A percentile compares a stretch with the other conserved stretches of the same genome.
phyloP scores from a whole-genome alignment of 306 rosid species.

The Senna siamea region DNA sequence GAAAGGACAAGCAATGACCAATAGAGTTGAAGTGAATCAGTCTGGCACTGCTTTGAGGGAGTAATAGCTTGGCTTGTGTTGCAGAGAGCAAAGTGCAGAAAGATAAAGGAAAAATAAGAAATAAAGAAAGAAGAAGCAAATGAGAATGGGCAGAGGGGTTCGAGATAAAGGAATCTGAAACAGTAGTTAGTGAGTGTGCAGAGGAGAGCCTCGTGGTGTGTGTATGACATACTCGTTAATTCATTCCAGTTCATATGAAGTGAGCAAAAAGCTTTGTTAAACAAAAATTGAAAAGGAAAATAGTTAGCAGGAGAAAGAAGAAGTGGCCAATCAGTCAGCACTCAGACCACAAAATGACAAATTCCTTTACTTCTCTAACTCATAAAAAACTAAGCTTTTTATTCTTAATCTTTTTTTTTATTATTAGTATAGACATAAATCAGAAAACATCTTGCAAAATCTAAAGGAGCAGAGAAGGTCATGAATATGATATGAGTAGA shows the following conservation, averaged over 20 bases:
- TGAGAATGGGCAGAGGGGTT: neutral
- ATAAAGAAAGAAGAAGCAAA: neutral
- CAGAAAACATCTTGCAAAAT: neutral
- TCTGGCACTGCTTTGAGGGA: neutral
- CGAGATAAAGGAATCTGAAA: slow-evolving; percentile 2
- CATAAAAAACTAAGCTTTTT: too few species aligned
- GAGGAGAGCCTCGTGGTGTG: slow-evolving; percentile 45
- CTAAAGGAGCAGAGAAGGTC: neutral
- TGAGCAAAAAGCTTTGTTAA: neutral
- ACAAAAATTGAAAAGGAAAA: neutral
- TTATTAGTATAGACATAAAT: too few species aligned
- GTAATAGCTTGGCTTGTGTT: slow-evolving; percentile 19
- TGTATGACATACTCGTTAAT: slow-evolving; percentile 15
- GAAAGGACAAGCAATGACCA: slow-evolving; percentile 16
- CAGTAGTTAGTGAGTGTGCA: neutral
- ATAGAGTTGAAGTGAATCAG: slow-evolving; percentile 1
- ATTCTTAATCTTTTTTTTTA: too few species aligned
- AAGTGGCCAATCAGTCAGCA: neutral
- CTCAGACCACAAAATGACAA: neutral
- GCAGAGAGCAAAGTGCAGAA: slow-evolving; percentile 24
- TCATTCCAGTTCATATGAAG: slow-evolving; percentile 25
- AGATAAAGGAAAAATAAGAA: neutral
- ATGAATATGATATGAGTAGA: neutral
- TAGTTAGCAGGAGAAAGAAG: too few species aligned
- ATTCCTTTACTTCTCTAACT: too few species aligned